Percentiles rank a stretch among this genome's conserved stretches.
Conservation (phyloP, 495 filamentous ascomycete genomes). For the Melanomma pulvis-pyrius region DNA sequence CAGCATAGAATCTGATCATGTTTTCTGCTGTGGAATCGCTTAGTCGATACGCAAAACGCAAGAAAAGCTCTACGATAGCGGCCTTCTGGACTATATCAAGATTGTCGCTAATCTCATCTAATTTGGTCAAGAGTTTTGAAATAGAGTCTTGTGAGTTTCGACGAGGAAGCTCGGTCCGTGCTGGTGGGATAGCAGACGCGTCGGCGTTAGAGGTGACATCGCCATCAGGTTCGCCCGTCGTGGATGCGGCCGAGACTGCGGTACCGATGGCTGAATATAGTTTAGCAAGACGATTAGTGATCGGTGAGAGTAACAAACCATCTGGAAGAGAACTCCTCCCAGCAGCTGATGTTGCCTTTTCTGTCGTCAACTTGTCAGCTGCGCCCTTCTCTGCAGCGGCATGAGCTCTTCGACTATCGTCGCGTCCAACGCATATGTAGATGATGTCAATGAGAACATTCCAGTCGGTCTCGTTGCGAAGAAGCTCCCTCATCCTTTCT, state of each 20-base stretch:
- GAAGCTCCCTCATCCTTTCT: conserved; percentile 13
- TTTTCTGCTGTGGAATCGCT: conserved; percentile 61
- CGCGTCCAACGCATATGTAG: conserved; percentile 27
- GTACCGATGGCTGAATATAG: background rate
- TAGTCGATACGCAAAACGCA: conserved; percentile 58
- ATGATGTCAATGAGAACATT: conserved; percentile 33
- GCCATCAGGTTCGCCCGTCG: background rate
- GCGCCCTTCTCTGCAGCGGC: background rate
- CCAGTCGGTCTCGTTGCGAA: conserved; percentile 38
- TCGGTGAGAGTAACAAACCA: background rate
- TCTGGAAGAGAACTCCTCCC: background rate
- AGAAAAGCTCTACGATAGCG: conserved; percentile 70
- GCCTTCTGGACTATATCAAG: conserved; percentile 58
- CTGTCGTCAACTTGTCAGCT: background rate
- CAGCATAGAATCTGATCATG: conserved; percentile 61
- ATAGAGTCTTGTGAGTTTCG: conserved; percentile 10
- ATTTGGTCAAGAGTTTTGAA: conserved; percentile 15
- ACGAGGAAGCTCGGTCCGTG: background rate
- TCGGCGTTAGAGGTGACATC: conserved; percentile 8
- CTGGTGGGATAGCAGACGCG: background rate
- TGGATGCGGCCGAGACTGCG: conserved; percentile 1
- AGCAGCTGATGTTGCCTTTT: background rate
- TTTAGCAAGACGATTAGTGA: background rate
- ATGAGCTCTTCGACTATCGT: conserved; percentile 4
- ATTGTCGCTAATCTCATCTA: conserved; percentile 39